Base-by-base conservation (phyloP, 495 filamentous ascomycete genomes). In the Podospora pseudopauciseta region DNA sequence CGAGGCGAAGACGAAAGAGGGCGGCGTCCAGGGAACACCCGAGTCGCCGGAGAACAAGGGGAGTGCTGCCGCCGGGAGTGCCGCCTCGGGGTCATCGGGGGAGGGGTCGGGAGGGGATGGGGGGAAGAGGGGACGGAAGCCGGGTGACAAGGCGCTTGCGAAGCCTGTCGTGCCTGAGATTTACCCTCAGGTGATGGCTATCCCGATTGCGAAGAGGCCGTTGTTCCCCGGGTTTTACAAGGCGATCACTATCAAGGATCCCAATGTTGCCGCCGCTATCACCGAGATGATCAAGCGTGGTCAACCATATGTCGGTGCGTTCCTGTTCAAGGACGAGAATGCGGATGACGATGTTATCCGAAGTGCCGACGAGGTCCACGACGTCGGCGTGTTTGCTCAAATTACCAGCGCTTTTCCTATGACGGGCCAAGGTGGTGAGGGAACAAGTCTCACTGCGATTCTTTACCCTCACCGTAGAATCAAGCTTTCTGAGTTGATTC, bases 191-290 rank as follows among this genome's bases (percentile, higher is more conserved):
- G 93, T 99, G 61, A 93, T 99, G 90, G 96, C 96, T 0, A 94
- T 99, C 65, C 95, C 96, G n/a, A 97, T 99, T 72, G 90, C 92
- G 5, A 94, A 95, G 80, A 87, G 96, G 60, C 96, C 95, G 27
- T 80, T 99, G 2, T 99, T 97, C 79, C 96, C 96, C 0, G 96
- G 96, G 0, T 99, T 97, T 80, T 99, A 99, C 81, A 99, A 99
- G 77, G 94, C 96, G 3, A 91, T 99, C 68, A 98, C 95, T 4
- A 93, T 99, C 64, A 89, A 90, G 69, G 92, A 99, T 76, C 91
- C 89, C 5, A 90, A 92, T 71, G 96, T 99, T 26, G 88, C 91
- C 34, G 84, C 86, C 49, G 96, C 96, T 16, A 96, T 99, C 67
- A 88, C 92, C 70, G 96, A 99, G 70, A 95, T 96, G 89, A 91